These are phyloP conservation scores for Quercus tomentella DNA, from an alignment of 331 rosid genomes.

Conservation along the genomic window DNA sequence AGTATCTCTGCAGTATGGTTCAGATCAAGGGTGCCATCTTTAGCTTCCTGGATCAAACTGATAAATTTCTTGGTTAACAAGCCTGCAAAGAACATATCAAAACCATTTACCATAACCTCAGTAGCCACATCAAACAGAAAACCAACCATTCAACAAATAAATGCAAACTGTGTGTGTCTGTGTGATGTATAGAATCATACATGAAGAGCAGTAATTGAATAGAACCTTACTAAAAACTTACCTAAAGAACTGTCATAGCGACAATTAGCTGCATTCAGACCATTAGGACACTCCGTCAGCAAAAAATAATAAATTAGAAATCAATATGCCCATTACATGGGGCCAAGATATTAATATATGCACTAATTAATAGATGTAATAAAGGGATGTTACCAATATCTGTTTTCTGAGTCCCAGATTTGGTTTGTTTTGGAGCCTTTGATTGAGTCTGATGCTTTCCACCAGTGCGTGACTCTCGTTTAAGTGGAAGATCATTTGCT, in stretches of 20 bases:
- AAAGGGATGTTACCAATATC: slow-evolving; percentile 34
- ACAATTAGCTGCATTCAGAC: slow-evolving; percentile 28
- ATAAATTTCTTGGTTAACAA: slow-evolving; percentile 79
- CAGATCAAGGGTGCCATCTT: slow-evolving; percentile 73
- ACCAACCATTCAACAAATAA: not conserved
- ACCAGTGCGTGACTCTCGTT: slow-evolving; percentile 23
- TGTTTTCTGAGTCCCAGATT: slow-evolving; percentile 31
- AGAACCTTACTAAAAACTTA: slow-evolving; percentile 24
- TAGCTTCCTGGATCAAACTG: slow-evolving; percentile 49
- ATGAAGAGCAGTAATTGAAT: not conserved
- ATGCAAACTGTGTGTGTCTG: not conserved
- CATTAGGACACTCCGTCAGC: slow-evolving; percentile 34
- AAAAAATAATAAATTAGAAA: slow-evolving; percentile 8
- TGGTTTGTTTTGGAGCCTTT: slow-evolving; percentile 40
- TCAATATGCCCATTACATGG: not conserved
- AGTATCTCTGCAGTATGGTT: slow-evolving; percentile 58
- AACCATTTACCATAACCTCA: slow-evolving; percentile 1
- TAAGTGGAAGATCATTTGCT: slow-evolving; percentile 9
- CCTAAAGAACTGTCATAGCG: slow-evolving; percentile 88
- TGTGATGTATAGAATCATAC: not conserved
- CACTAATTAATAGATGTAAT: not conserved
- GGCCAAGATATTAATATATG: not conserved
- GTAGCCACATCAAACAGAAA: slow-evolving; percentile 10
- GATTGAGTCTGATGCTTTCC: slow-evolving; percentile 31
- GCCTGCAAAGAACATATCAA: slow-evolving; percentile 44